Conservation (phyloP, 1,284 basidiomycete genomes). For the Neotropicomus parvogracilis region DNA sequence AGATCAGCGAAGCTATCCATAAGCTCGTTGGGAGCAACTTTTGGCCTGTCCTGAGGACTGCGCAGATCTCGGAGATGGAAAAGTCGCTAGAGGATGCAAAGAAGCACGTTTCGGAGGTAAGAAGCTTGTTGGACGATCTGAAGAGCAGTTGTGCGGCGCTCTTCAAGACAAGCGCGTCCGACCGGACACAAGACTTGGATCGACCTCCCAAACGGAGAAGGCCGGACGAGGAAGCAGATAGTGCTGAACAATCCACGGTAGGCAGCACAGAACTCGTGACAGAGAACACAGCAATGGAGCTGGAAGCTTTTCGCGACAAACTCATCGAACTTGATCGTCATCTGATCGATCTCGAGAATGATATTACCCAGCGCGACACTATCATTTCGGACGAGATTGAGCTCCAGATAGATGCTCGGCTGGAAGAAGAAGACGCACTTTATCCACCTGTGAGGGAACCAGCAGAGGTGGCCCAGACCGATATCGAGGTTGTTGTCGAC, state of each 20-base stretch:
- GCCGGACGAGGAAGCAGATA: slow-evolving; percentile 22
- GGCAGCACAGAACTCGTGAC: slow-evolving; percentile 14
- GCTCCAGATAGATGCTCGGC: slow-evolving; percentile 34
- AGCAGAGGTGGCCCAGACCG: slow-evolving; percentile 15
- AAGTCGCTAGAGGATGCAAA: slow-evolving; percentile 24
- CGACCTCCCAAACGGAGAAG: slow-evolving; percentile 41
- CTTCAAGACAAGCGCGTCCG: slow-evolving; percentile 17
- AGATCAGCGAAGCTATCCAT: slow-evolving; percentile 28
- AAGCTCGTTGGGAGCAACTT: slow-evolving; percentile 28
- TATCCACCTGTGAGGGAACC: slow-evolving; percentile 19
- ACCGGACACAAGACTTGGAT: slow-evolving; percentile 20
- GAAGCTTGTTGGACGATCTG: slow-evolving; percentile 24
- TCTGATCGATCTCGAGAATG: slow-evolving; percentile 42
- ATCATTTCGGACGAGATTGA: slow-evolving; percentile 39
- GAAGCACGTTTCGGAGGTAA: slow-evolving; percentile 29
- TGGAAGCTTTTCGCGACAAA: slow-evolving; percentile 40
- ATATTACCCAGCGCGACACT: slow-evolving; percentile 38
- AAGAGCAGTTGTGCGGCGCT: slow-evolving; percentile 23
- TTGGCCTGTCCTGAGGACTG: slow-evolving; percentile 26
- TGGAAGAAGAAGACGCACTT: slow-evolving; percentile 32
- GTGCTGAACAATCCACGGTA: background rate
- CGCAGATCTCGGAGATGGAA: slow-evolving; percentile 30
- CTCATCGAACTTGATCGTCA: slow-evolving; percentile 38
- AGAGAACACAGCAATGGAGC: slow-evolving; percentile 25
- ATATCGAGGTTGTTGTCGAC: slow-evolving; percentile 25